Percentiles rank a stretch among this genome's conserved stretches.
Conservation (phyloP, 768 basidiomycete species). For the Pisolithus sp. region DNA sequence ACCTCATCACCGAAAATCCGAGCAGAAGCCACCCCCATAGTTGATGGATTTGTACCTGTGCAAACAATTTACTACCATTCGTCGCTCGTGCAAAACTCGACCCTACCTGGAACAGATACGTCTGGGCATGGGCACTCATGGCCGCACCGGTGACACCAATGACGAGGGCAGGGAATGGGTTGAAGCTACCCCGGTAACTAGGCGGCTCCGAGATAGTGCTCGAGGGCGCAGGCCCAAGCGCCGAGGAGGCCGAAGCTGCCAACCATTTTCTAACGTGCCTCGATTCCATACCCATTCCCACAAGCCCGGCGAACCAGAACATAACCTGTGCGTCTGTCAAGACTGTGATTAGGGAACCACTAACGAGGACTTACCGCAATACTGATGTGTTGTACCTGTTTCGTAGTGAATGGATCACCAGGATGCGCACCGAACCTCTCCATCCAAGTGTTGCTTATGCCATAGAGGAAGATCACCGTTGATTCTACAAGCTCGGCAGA, state of each 20-base stretch:
- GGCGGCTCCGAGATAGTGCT: slow-evolving; percentile 53
- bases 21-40: slow-evolving; percentile 89
- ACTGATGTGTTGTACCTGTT: slow-evolving; percentile 89
- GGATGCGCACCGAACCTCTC: slow-evolving; percentile 82
- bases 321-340: slow-evolving; percentile 45
- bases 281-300: slow-evolving; percentile 88
- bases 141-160: slow-evolving; percentile 91
- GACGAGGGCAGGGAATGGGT: slow-evolving; percentile 88
- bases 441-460: slow-evolving; percentile 93
- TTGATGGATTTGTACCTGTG: slow-evolving; percentile 77
- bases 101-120: slow-evolving; percentile 78
- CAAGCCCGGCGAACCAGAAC: slow-evolving; percentile 91
- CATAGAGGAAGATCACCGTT: slow-evolving; percentile 79
- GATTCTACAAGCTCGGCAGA: slow-evolving; percentile 79
- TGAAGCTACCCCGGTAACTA: slow-evolving; percentile 74
- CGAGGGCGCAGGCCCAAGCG: slow-evolving; percentile 17
- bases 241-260: slow-evolving; percentile 46
- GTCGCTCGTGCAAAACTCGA: neutral
- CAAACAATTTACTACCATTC: neutral
- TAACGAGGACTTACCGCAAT: slow-evolving; percentile 61
- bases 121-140: slow-evolving; percentile 89
- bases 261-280: slow-evolving; percentile 68
- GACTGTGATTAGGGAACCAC: neutral
- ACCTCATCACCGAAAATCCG: slow-evolving; percentile 71
- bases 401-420: slow-evolving; percentile 82